Conservation (phyloP, 305 asterid species). For the Stenogyne calaminthoides region DNA sequence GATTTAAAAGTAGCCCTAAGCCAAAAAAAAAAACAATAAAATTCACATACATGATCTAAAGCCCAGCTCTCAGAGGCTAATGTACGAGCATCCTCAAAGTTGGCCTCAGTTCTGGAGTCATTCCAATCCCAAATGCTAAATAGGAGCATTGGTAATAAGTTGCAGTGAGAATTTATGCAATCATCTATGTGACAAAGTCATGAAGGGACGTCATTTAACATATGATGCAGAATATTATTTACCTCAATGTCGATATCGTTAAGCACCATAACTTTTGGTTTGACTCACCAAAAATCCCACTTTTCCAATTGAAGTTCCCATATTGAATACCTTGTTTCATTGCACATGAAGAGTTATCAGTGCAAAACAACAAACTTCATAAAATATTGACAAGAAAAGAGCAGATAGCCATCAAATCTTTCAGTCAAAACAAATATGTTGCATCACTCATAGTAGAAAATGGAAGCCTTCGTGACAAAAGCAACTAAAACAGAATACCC, state of each 20-base stretch:
- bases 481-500: conserved; percentile 2
- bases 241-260: conserved; percentile 89
- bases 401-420: neutral
- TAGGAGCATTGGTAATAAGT: conserved; percentile 21
- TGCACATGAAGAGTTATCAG: conserved; percentile 21
- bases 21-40: neutral
- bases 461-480: neutral
- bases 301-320: conserved; percentile 92
- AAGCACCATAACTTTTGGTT: conserved; percentile 86
- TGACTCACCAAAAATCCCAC: conserved; percentile 75
- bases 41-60: conserved; percentile 52
- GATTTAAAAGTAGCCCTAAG: neutral
- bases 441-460: neutral
- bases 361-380: neutral
- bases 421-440: conserved; percentile 5
- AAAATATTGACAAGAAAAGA: neutral
- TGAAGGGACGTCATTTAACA: conserved; percentile 8
- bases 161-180: neutral
- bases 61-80: conserved; percentile 85
- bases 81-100: conserved; percentile 78
- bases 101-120: conserved; percentile 54
- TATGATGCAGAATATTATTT: conserved; percentile 7
- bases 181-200: neutral
- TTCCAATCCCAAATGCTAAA: conserved; percentile 92
- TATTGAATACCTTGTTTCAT: conserved; percentile 67